Percentiles rank a stretch among this genome's conserved stretches.
Evolutionary conservation across 768 basidiomycete species (phyloP).

Genomic region (Trametes gibbosa): DNA sequence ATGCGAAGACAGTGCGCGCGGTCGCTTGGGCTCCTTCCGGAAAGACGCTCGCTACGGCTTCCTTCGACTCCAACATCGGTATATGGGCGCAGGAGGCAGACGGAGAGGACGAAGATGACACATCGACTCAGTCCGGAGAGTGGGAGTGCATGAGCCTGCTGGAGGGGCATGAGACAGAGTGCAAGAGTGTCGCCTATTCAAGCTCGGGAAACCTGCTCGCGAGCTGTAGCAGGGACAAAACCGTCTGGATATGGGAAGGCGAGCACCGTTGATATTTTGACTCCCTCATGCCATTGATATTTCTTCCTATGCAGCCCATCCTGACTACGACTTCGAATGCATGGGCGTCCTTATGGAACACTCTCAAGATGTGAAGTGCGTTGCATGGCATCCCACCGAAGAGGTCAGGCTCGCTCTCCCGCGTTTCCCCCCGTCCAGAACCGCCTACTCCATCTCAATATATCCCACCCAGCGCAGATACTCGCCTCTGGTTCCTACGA

Average conservation of each 20-base stretch:
- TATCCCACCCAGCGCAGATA: constrained; percentile 52
- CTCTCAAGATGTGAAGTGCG: constrained; percentile 91
- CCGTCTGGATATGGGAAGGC: constrained; percentile 99
- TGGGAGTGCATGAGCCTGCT: constrained; percentile 89
- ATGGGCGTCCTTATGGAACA: constrained; percentile 97
- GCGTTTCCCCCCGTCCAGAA: too few relatives aligned
- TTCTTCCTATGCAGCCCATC: constrained; percentile 55
- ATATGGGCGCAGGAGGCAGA: constrained; percentile 77
- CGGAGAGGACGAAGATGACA: constrained; percentile 35
- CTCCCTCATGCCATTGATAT: background rate
- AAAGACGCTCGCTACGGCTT: constrained; percentile 81
- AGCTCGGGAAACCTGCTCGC: constrained; percentile 79
- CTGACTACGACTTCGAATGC: constrained; percentile 93
- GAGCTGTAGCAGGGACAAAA: constrained; percentile 94
- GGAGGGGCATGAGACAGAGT: constrained; percentile 96
- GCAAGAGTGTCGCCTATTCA: constrained; percentile 88
- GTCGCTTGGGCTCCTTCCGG: constrained; percentile 91
- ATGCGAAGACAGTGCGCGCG: constrained; percentile 82
- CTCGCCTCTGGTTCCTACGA: constrained; percentile 97
- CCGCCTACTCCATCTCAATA: background rate
- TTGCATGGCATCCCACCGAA: constrained; percentile 93
- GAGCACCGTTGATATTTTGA: constrained; percentile 19
- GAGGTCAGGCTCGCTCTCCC: constrained; percentile 54
- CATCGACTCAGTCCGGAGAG: constrained; percentile 18
- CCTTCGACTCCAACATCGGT: constrained; percentile 90